phyloP scores from a whole-genome alignment of 176 grass and related monocot genomes.

The Themeda triandra region DNA sequence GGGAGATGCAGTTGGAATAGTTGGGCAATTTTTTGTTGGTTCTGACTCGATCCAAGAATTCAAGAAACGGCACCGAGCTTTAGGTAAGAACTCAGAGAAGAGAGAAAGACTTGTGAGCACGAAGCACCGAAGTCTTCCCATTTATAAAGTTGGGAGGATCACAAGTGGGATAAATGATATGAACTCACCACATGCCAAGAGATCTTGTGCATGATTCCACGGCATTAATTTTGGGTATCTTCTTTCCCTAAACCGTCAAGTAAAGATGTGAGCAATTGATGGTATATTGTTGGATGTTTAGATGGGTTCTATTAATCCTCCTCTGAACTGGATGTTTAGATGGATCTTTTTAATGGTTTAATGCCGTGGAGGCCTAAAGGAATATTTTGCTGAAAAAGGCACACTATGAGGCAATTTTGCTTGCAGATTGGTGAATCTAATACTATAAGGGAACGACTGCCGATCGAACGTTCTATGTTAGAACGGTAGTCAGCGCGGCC shows the following conservation, averaged over 20 bases:
- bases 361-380: no score
- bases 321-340: no score
- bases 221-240: not conserved
- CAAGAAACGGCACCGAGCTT: not conserved
- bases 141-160: not conserved
- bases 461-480: no score
- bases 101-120: not conserved
- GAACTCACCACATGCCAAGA: not conserved
- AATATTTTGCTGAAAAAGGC: no score
- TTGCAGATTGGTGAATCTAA: no score
- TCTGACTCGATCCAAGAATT: not conserved
- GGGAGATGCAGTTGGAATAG: not conserved
- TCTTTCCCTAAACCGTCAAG: not conserved
- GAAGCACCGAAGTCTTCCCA: not conserved
- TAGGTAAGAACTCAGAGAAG: not conserved
- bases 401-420: no score
- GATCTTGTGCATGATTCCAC: not conserved
- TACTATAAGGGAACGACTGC: no score
- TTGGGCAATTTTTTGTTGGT: not conserved
- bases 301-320: no score
- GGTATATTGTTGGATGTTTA: no score
- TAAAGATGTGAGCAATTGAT: no score
- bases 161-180: constrained; percentile 25
- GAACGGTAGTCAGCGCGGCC: no score
- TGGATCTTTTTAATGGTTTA: no score